Evolutionary conservation across 2,329 filamentous ascomycete genomes (phyloP).

Genomic region (Lizonia empirigonia): DNA sequence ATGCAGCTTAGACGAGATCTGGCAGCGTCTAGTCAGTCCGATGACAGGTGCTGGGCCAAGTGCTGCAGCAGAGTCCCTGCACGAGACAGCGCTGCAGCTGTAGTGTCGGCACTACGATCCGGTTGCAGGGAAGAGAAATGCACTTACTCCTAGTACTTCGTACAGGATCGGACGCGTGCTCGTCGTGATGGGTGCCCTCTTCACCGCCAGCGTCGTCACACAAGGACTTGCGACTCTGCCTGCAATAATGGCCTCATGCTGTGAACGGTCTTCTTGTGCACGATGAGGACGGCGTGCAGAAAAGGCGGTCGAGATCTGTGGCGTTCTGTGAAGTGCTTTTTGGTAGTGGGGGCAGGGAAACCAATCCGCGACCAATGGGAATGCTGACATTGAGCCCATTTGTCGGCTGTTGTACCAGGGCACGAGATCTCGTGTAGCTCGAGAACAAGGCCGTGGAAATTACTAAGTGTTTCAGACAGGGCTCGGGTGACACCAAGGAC

Average conservation of each 20-base stretch:
- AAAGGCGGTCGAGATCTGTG: conserved; percentile 32
- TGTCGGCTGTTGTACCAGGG: conserved; percentile 20
- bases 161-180: conserved; percentile 12
- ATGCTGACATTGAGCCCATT: conserved; percentile 5
- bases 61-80: conserved; percentile 42
- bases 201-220: conserved; percentile 22
- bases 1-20: conserved; percentile 39
- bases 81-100: conserved; percentile 33
- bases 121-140: conserved; percentile 33
- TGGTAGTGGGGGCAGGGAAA: conserved; percentile 12
- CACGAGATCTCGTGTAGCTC: conserved; percentile 22
- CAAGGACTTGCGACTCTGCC: conserved; percentile 20
- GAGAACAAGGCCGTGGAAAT: conserved; percentile 12
- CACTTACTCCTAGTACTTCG: conserved; percentile 23
- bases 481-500: conserved; percentile 11
- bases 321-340: conserved; percentile 29
- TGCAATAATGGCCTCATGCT: conserved; percentile 22
- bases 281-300: conserved; percentile 13
- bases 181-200: not conserved
- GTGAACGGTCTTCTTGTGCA: conserved; percentile 20
- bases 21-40: conserved; percentile 26
- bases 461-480: conserved; percentile 26
- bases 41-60: conserved; percentile 37
- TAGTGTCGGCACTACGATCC: conserved; percentile 36
- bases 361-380: conserved; percentile 22